Evolutionary conservation across 202 grass and related monocot species (phyloP).

Genomic region (Bolboschoenoplectus hybrid): DNA sequence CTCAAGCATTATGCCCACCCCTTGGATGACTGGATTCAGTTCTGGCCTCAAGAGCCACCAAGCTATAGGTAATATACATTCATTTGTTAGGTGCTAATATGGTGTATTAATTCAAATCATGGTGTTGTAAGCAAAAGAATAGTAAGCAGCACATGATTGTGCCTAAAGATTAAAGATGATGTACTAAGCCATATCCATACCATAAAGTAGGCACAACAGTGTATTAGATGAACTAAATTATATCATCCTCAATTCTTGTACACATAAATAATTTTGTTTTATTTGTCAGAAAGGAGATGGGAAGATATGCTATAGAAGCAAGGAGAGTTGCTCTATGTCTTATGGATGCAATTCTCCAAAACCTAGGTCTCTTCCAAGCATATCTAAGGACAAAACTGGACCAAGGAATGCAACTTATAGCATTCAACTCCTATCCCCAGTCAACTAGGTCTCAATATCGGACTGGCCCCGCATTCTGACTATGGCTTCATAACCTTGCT

Average conservation of each 20-base stretch:
- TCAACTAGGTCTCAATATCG: conserved; percentile 38
- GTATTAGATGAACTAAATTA: background rate
- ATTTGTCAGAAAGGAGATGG: conserved; percentile 58
- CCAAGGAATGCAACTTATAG: conserved; percentile 61
- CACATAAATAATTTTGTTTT: background rate
- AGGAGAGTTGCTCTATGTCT: conserved; percentile 53
- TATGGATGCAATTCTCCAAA: conserved; percentile 56
- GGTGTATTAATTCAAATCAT: background rate
- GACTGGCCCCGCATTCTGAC: conserved; percentile 69
- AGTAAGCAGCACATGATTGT: background rate
- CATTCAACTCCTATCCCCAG: conserved; percentile 60
- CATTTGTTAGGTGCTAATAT: background rate
- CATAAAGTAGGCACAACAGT: background rate
- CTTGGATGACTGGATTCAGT: conserved; percentile 48
- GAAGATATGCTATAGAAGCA: conserved; percentile 47
- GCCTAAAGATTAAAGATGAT: background rate
- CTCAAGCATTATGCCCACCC: conserved; percentile 80
- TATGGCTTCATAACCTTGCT: conserved; percentile 70
- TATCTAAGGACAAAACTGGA: conserved; percentile 55
- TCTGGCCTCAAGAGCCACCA: conserved; percentile 55
- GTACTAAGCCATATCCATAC: background rate
- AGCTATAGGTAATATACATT: conserved; percentile 54
- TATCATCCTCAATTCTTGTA: background rate
- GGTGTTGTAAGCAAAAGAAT: background rate
- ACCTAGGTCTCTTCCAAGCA: conserved; percentile 45